Percentiles rank a stretch among this genome's conserved stretches.
phyloP scores from a whole-genome alignment of 495 filamentous ascomycete genomes.

The Lophiostoma macrostomum region DNA sequence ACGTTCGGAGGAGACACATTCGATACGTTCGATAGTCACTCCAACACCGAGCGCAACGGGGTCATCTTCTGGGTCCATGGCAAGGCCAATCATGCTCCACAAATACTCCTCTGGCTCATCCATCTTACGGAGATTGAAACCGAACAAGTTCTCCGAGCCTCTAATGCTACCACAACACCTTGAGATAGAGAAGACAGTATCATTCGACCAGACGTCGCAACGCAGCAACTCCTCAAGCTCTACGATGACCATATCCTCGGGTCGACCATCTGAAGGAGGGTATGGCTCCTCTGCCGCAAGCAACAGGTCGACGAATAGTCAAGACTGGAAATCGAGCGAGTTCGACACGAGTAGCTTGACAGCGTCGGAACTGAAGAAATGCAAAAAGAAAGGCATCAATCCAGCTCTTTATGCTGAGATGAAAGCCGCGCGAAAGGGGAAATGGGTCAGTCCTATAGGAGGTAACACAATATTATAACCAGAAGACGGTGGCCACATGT shows the following conservation, averaged over 20 bases:
- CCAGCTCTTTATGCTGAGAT: slow-evolving; percentile 41
- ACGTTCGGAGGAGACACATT: neutral
- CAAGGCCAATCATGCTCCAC: too few relatives aligned
- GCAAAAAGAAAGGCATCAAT: slow-evolving; percentile 40
- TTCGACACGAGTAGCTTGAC: slow-evolving; percentile 33
- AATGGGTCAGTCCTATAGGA: slow-evolving; percentile 34
- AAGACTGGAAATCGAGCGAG: slow-evolving; percentile 33
- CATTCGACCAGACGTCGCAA: neutral
- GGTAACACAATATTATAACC: slow-evolving; percentile 34
- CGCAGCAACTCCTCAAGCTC: slow-evolving; percentile 5
- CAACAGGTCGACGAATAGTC: neutral
- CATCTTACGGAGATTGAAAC: slow-evolving; percentile 2
- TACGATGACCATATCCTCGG: slow-evolving; percentile 5
- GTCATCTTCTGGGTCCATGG: too few relatives aligned
- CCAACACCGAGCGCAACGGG: neutral
- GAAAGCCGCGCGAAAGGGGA: slow-evolving; percentile 39
- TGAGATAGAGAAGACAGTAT: slow-evolving; percentile 5
- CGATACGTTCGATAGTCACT: neutral
- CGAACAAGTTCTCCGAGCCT: neutral
- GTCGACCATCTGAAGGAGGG: neutral
- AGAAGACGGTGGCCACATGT: too few relatives aligned
- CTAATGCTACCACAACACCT: neutral
- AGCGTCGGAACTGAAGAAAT: slow-evolving; percentile 30
- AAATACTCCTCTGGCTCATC: neutral
- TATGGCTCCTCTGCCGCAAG: neutral